phyloP scores from a whole-genome alignment of 257 asterid species.

The Orobanche coerulescens region DNA sequence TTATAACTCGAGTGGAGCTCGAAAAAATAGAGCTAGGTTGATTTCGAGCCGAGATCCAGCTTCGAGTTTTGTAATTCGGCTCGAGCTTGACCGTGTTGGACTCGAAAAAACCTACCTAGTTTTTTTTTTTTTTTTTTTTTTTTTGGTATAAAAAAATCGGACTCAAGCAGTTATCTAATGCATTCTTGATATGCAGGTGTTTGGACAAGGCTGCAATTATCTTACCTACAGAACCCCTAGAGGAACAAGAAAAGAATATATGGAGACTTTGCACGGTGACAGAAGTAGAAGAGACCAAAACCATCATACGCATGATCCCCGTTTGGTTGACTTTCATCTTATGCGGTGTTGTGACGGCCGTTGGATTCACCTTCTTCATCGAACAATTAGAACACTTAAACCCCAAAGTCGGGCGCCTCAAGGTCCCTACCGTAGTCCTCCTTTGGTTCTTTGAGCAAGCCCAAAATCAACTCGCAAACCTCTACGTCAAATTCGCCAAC shows the following conservation, averaged over 20 bases:
- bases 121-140: too few species aligned
- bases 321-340: slow-evolving; percentile 36
- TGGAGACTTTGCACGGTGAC: slow-evolving; percentile 39
- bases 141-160: not conserved
- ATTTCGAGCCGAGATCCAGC: too few species aligned
- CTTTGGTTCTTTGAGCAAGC: slow-evolving; percentile 30
- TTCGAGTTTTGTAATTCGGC: too few species aligned
- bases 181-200: slow-evolving; percentile 25
- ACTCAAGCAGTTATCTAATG: not conserved
- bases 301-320: slow-evolving; percentile 30
- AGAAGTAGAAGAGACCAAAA: slow-evolving; percentile 48
- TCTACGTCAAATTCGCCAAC: slow-evolving; percentile 15
- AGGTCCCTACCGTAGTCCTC: slow-evolving; percentile 21
- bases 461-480: slow-evolving; percentile 7
- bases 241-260: slow-evolving; percentile 23
- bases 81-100: too few species aligned
- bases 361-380: slow-evolving; percentile 42
- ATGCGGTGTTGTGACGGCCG: slow-evolving; percentile 34
- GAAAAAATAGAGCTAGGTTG: too few species aligned
- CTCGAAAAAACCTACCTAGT: too few species aligned
- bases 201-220: slow-evolving; percentile 44
- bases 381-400: slow-evolving; percentile 28
- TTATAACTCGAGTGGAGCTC: too few species aligned
- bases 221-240: slow-evolving; percentile 17
- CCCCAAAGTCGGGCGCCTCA: slow-evolving; percentile 28